Evolutionary conservation across 371 early-diverging fungal species (phyloP).

Genomic region (Saksenaea vasiformis): DNA sequence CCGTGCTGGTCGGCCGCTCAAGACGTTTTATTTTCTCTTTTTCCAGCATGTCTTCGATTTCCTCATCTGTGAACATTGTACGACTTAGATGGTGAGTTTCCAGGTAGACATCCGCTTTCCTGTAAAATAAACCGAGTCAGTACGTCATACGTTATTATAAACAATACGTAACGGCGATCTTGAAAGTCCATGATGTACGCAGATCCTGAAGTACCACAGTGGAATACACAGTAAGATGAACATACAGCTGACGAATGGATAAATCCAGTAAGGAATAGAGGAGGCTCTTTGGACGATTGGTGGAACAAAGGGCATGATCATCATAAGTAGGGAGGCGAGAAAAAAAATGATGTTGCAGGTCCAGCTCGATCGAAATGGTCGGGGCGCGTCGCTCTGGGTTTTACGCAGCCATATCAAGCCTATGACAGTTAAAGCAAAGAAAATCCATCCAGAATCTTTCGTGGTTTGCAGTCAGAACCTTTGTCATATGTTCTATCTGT

Average conservation of each 20-base stretch:
- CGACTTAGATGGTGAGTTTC: too few relatives aligned
- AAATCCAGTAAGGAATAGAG: constrained; percentile 15
- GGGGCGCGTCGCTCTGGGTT: constrained; percentile 7
- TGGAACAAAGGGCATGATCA: constrained; percentile 16
- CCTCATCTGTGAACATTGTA: too few relatives aligned
- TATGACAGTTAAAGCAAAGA: constrained; percentile 16
- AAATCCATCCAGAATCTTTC: constrained; percentile 14
- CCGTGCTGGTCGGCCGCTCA: too few relatives aligned
- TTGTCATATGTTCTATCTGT: neutral
- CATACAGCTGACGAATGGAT: constrained; percentile 9
- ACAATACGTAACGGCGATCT: constrained; percentile 1
- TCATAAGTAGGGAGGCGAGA: constrained; percentile 9
- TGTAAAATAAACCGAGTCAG: too few relatives aligned
- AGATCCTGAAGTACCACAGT: constrained; percentile 15
- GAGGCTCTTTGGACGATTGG: constrained; percentile 6
- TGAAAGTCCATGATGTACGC: constrained; percentile 5
- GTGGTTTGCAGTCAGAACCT: neutral
- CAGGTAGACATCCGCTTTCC: too few relatives aligned
- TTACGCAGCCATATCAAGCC: constrained; percentile 18
- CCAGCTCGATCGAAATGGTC: constrained; percentile 15
- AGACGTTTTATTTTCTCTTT: too few relatives aligned
- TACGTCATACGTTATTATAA: too few relatives aligned
- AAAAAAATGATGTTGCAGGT: constrained; percentile 15
- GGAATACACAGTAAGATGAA: constrained; percentile 10
- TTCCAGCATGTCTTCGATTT: too few relatives aligned